These are phyloP conservation scores for Gliomastix tumulicola DNA, from an alignment of 2,329 filamentous ascomycete genomes.

Conservation along the genomic window DNA sequence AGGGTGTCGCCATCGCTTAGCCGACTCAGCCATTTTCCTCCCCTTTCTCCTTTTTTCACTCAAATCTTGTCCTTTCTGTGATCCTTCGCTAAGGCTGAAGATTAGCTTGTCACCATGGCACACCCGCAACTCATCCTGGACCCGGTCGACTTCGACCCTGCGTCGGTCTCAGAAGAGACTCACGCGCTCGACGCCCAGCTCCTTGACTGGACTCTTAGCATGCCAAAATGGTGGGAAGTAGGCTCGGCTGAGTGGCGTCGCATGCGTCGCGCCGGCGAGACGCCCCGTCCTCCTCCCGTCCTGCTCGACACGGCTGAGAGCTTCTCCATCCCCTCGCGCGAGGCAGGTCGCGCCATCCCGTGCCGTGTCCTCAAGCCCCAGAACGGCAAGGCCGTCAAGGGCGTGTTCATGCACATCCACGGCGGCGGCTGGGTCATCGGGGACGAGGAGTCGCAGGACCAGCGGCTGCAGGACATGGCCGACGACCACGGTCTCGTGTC, in stretches of 20 bases:
- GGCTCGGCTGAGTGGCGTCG: background rate
- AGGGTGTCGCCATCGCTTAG: too few species aligned
- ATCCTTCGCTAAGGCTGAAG: too few species aligned
- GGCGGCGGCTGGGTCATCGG: background rate
- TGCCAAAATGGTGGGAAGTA: background rate
- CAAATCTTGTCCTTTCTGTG: too few species aligned
- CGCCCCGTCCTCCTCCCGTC: background rate
- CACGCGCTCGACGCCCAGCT: background rate
- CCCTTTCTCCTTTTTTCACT: too few species aligned
- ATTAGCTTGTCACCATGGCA: too few species aligned
- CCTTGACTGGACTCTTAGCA: background rate
- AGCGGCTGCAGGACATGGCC: conserved; percentile 49
- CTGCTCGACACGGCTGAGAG: background rate
- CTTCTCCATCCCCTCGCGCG: background rate
- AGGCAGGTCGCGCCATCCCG: conserved; percentile 1
- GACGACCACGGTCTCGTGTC: conserved; percentile 59
- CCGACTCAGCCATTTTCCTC: too few species aligned
- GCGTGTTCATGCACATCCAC: conserved; percentile 3
- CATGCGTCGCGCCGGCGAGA: background rate
- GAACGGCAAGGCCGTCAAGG: background rate
- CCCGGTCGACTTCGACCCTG: conserved; percentile 1
- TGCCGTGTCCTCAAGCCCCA: background rate
- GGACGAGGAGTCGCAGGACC: conserved; percentile 1
- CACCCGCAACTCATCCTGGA: conserved; percentile 1
- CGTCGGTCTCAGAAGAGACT: background rate